Evolutionary conservation across 768 basidiomycete genomes (phyloP), one percentile per base, ranked within the genome.

Genomic region (Mycena rebaudengoi): DNA sequence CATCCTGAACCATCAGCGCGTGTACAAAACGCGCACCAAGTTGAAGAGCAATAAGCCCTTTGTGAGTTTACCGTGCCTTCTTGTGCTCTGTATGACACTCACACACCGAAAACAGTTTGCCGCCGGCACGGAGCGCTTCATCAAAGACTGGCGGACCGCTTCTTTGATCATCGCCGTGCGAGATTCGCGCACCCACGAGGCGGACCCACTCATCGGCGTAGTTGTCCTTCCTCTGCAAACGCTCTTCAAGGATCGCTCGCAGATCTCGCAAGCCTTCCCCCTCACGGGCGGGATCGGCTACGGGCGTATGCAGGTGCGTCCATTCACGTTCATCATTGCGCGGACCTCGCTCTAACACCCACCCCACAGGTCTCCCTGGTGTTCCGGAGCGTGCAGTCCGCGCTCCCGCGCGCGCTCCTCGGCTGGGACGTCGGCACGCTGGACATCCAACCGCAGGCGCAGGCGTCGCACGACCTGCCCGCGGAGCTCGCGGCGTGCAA

Each of bases 371-470:
- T 92, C 46, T 86, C 88, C 0, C 69, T 93, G 35, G 81, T 87
- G 1, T 94, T 92, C 83, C 84, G 89, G 46, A 85, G 86, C 54
- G 82, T 92, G 45, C 83, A 89, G 65, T 79, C 85, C 13, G 76
- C 82, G 51, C 80, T 92, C 1, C 88, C 89, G 0, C 82, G 76
- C 7, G 79, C 83, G 25, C 79, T 91, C 40, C 77, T 82, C 13
- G 91, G 91, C 7, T 90, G 89, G 86, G 88, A 91, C 50, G 83
- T 88, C 8, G 89, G 88, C 33, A 91, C 88, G 0, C 80, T 93
- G 40, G 88, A 88, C 59, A 74, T 88, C 40, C 70, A 69, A 10
- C 72, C 78, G 5, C 61, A 68, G 26, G 81, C 79, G 23, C 71
- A 72, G 7, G 68, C 75, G 2, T 71, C 71, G 2, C 62, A 70